phyloP scores from a whole-genome alignment of 2,329 filamentous ascomycete species.

The Teratosphaeria gauchensis region DNA sequence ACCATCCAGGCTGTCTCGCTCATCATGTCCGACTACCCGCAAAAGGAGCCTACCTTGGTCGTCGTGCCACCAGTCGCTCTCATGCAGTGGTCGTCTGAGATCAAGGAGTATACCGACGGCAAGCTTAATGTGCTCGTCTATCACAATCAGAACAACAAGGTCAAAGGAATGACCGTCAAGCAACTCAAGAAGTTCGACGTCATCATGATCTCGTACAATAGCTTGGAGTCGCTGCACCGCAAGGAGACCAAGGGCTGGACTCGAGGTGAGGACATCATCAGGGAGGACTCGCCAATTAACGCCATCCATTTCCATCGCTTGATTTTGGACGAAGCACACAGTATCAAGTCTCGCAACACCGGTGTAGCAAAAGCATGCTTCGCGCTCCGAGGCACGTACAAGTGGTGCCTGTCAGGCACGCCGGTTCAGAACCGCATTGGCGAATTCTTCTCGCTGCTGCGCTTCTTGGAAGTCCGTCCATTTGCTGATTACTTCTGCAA shows the following conservation, averaged over 20 bases:
- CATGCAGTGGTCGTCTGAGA: slow-evolving; percentile 74
- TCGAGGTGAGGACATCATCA: slow-evolving; percentile 69
- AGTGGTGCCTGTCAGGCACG: slow-evolving; percentile 93
- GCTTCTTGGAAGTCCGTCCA: slow-evolving; percentile 79
- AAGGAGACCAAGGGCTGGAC: slow-evolving; percentile 88
- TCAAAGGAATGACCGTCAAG: slow-evolving; percentile 64
- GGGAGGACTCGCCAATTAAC: slow-evolving; percentile 69
- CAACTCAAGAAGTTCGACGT: slow-evolving; percentile 79
- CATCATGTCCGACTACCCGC: slow-evolving; percentile 95
- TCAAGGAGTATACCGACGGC: slow-evolving; percentile 64
- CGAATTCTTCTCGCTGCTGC: slow-evolving; percentile 81
- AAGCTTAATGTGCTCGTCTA: slow-evolving; percentile 84
- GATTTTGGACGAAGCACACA: slow-evolving; percentile 91
- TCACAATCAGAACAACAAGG: slow-evolving; percentile 76
- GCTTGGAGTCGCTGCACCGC: slow-evolving; percentile 81
- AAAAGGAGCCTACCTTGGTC: slow-evolving; percentile 71
- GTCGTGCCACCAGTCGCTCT: slow-evolving; percentile 86
- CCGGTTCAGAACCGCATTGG: slow-evolving; percentile 95
- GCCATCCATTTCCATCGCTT: slow-evolving; percentile 79
- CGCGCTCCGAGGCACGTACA: slow-evolving; percentile 74
- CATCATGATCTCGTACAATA: slow-evolving; percentile 93
- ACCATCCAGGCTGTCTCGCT: slow-evolving; percentile 96
- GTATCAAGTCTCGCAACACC: slow-evolving; percentile 82
- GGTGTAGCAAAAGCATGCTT: slow-evolving; percentile 94
- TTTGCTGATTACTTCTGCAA: slow-evolving; percentile 95